Conservation (phyloP, 768 basidiomycete genomes). For the Russula earlei region DNA sequence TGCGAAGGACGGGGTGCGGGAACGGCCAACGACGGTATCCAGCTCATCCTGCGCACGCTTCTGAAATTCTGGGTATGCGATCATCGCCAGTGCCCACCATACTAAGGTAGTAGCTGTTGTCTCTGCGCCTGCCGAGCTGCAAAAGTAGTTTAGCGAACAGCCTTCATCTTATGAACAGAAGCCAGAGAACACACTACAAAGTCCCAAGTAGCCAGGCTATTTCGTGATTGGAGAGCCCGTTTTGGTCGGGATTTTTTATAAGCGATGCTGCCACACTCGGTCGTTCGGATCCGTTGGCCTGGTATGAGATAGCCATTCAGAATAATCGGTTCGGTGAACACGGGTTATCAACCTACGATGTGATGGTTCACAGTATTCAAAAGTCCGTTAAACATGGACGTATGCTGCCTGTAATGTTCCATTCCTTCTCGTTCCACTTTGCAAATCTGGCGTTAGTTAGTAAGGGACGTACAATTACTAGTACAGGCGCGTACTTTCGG, state of each 20-base stretch:
- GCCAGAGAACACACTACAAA: slow-evolving; percentile 1
- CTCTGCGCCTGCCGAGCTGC: slow-evolving; percentile 1
- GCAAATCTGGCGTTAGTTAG: slow-evolving; percentile 5
- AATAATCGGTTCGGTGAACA: background rate
- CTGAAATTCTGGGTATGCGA: slow-evolving; percentile 12
- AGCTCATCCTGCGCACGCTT: slow-evolving; percentile 7
- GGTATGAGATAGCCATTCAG: background rate
- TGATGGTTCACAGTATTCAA: background rate
- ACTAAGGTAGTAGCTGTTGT: slow-evolving; percentile 3
- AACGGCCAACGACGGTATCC: slow-evolving; percentile 1
- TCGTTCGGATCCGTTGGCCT: background rate
- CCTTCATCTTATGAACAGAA: background rate
- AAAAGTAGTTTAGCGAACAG: background rate
- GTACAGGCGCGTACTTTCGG: background rate
- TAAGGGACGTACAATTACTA: no score
- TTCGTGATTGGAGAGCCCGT: slow-evolving; percentile 12
- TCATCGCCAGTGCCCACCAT: slow-evolving; percentile 16
- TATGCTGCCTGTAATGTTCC: background rate
- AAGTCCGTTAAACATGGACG: slow-evolving; percentile 15
- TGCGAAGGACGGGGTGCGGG: background rate
- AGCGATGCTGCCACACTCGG: slow-evolving; percentile 2
- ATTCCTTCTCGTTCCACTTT: slow-evolving; percentile 22
- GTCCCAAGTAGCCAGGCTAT: slow-evolving; percentile 14
- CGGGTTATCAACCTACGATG: slow-evolving; percentile 4
- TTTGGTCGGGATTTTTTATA: background rate